Base-by-base conservation (phyloP, 441 rosid species). In the Theobroma grandiflorum region DNA sequence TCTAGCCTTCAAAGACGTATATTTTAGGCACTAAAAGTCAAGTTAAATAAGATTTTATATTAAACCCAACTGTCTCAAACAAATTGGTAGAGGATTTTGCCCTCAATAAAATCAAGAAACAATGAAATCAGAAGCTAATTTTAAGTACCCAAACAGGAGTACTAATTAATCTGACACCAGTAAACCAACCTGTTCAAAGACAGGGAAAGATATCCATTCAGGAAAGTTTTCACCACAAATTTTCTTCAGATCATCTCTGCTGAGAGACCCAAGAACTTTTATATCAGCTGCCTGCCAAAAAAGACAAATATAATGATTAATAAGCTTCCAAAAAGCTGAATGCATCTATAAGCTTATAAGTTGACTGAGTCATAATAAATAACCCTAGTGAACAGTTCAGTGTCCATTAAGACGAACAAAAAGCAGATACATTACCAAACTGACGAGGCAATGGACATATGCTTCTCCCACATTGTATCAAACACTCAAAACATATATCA, bases 161-260 rank as follows among this genome's bases (percentile, higher is more conserved):
- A 38, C 50, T 37, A 68, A 37, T 37, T 72, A n/a, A 72, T 72
- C 66, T 38, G n/a, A 57, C 65, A 58, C 77, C 50, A 73, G 38
- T 74, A 74, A 12, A 58, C 77, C 58, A 64, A 95, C 99, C 98
- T 95, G 99, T 83, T 97, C 99, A 88, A 80, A 97, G 42, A 82
- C 98, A 33, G 99, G 99, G 80, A 97, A 97, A 6, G 99, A 97
- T 80, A 97, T 94, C 99, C 99, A 95, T 66, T 89, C 96, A 45
- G 99, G 99, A 82, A 92, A 93, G 80, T 92, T 95, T 79, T 95
- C 98, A 33, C 99, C 97, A 3, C 99, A 97, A 68, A 97, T 89
- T 88, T 97, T 97, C 93, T 85, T 95, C 87, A 97, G 86, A 87
- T 95, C 99, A 55, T 97, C 98, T 88, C 99, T 88, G 81, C 85